Percentiles rank a stretch among this genome's conserved stretches.
Evolutionary conservation across 2,329 filamentous ascomycete species (phyloP).

Genomic region (Colletotrichum lindemuthianum): DNA sequence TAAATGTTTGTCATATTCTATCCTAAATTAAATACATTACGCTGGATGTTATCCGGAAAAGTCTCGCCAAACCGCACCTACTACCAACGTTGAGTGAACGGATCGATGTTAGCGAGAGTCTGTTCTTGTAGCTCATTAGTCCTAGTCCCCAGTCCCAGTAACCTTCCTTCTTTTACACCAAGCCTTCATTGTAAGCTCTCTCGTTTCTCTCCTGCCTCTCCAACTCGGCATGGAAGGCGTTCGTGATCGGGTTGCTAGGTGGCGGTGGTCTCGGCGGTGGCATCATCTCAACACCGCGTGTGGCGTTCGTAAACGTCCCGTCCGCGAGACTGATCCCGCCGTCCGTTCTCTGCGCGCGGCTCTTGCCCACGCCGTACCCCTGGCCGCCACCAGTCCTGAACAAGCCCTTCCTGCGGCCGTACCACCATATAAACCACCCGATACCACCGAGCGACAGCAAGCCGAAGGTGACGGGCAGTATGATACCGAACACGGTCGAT

Average conservation of each 20-base stretch:
- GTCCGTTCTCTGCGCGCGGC: constrained; percentile 26
- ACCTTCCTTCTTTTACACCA: constrained; percentile 1
- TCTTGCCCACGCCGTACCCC: constrained; percentile 35
- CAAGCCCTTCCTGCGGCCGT: constrained; percentile 26
- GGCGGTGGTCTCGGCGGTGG: constrained; percentile 27
- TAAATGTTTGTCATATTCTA: background rate
- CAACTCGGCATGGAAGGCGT: constrained; percentile 35
- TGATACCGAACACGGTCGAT: constrained; percentile 27
- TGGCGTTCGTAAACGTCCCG: constrained; percentile 26
- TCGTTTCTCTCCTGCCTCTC: constrained; percentile 31
- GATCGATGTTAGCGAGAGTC: background rate
- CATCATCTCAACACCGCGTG: constrained; percentile 34
- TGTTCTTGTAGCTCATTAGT: constrained; percentile 2
- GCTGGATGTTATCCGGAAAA: background rate
- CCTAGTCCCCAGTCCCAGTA: background rate
- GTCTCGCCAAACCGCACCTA: too few species aligned
- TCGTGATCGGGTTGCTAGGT: background rate
- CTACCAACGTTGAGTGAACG: too few species aligned
- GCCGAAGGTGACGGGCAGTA: constrained; percentile 33
- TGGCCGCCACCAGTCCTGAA: constrained; percentile 21
- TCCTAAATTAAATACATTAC: background rate
- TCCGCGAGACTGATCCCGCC: constrained; percentile 19
- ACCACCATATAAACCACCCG: constrained; percentile 33
- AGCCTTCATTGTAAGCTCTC: constrained; percentile 2
- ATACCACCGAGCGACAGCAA: constrained; percentile 23